These are phyloP conservation scores for Picochlorum sp. DNA, from an alignment of 139 green algal genomes.

Conservation along the genomic window DNA sequence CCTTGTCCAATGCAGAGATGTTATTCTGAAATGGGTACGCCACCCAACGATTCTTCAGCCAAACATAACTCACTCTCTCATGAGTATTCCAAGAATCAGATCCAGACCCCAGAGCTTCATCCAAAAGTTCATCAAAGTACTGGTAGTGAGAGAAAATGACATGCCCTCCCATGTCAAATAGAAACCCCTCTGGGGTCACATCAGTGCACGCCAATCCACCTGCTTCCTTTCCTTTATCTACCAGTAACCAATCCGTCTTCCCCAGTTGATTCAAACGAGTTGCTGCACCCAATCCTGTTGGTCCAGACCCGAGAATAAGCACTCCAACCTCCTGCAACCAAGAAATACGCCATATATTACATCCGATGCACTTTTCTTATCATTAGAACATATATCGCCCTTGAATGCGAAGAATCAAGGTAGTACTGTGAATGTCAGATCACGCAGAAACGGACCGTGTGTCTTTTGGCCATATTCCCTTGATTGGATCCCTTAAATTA, in stretches of 20 bases:
- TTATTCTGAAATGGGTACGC: conserved; percentile 94
- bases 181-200: conserved; percentile 75
- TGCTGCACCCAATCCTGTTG: conserved; percentile 77
- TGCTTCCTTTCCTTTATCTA: conserved; percentile 64
- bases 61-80: conserved; percentile 80
- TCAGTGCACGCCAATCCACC: conserved; percentile 84
- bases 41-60: conserved; percentile 76
- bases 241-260: conserved; percentile 63
- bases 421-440: too few relatives aligned
- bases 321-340: conserved; percentile 42
- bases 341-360: too few relatives aligned
- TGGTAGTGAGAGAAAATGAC: conserved; percentile 90
- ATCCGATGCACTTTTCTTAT: too few relatives aligned
- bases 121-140: conserved; percentile 83
- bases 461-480: too few relatives aligned
- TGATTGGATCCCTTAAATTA: too few relatives aligned
- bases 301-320: conserved; percentile 72
- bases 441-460: too few relatives aligned
- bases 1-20: conserved; percentile 68
- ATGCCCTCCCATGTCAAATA: conserved; percentile 92
- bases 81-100: conserved; percentile 74
- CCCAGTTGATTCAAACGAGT: conserved; percentile 77
- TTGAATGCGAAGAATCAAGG: too few relatives aligned
- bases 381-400: too few relatives aligned
- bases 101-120: conserved; percentile 38